Evolutionary conservation across 163 green algal genomes (phyloP).

Genomic region (Scenedesmus sp.): DNA sequence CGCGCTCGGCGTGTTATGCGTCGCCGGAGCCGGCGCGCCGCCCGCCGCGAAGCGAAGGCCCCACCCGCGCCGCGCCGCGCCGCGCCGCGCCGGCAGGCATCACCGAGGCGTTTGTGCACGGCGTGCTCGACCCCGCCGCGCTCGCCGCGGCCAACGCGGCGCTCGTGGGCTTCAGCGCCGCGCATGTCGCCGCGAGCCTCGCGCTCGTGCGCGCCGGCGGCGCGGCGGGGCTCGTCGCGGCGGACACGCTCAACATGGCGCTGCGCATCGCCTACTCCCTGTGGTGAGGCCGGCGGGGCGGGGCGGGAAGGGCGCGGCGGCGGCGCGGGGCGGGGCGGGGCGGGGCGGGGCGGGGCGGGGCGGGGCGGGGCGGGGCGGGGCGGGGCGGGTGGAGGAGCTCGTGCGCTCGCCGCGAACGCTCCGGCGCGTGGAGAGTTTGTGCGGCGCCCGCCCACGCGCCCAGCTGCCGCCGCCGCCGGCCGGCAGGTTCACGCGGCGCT

Average conservation of each 20-base stretch:
- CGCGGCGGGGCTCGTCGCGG: constrained; percentile 72
- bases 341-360: no score
- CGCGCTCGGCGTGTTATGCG: neutral
- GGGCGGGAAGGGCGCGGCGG: no score
- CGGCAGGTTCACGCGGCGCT: constrained; percentile 54
- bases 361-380: no score
- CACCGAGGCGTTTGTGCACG: constrained; percentile 88
- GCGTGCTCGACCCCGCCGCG: constrained; percentile 51
- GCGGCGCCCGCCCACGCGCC: no score
- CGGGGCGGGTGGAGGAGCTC: no score
- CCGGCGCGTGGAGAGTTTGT: no score
- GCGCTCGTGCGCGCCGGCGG: constrained; percentile 56
- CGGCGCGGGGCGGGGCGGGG: no score
- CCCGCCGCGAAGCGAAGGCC: no score
- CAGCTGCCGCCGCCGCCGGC: no score
- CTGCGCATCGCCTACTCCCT: constrained; percentile 79
- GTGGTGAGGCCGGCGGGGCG: no score
- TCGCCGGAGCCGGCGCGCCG: neutral
- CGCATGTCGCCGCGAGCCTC: constrained; percentile 66
- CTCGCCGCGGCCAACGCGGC: constrained; percentile 64
- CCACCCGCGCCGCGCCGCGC: no score
- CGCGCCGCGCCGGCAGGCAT: constrained; percentile 67
- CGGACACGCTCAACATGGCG: constrained; percentile 81
- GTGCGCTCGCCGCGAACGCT: no score
- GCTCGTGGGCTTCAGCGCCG: constrained; percentile 62